Evolutionary conservation across 352 stramenopile genomes (phyloP).

Genomic region (Phytophthora brassicae): DNA sequence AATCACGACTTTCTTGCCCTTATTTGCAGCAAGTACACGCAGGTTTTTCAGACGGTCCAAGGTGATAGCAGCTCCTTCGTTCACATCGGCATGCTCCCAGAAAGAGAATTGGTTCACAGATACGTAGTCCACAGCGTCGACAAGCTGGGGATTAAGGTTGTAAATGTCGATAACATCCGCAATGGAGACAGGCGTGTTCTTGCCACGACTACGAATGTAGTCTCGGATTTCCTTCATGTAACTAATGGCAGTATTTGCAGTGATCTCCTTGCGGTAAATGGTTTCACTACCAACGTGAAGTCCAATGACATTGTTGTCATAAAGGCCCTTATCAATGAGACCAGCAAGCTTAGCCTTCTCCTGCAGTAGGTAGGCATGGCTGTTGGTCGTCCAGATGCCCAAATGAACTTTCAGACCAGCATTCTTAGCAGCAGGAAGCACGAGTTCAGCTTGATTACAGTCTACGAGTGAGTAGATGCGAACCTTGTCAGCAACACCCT

Average conservation of each 20-base stretch:
- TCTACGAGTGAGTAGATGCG: conserved; percentile 72
- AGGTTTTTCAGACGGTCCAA: conserved; percentile 61
- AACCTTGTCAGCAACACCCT: conserved; percentile 48
- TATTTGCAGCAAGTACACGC: conserved; percentile 39
- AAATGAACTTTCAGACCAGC: conserved; percentile 56
- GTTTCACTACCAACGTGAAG: conserved; percentile 68
- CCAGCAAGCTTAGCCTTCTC: conserved; percentile 49
- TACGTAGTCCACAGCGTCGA: conserved; percentile 67
- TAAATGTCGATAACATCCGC: conserved; percentile 76
- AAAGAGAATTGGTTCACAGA: conserved; percentile 83
- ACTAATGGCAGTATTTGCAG: conserved; percentile 41
- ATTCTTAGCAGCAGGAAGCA: conserved; percentile 50
- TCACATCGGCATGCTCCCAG: conserved; percentile 58
- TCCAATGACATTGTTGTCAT: conserved; percentile 52
- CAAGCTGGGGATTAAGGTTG: conserved; percentile 52
- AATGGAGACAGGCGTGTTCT: conserved; percentile 63
- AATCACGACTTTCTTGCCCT: conserved; percentile 65
- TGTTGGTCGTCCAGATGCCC: conserved; percentile 60
- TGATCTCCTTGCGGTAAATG: conserved; percentile 69
- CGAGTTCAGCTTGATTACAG: conserved; percentile 44
- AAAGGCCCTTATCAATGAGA: conserved; percentile 41
- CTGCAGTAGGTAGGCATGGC: conserved; percentile 38
- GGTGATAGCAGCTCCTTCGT: conserved; percentile 45
- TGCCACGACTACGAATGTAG: conserved; percentile 39
- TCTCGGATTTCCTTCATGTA: conserved; percentile 69